phyloP scores from a whole-genome alignment of 345 rosid species.

The Odontarrhena argentea region DNA sequence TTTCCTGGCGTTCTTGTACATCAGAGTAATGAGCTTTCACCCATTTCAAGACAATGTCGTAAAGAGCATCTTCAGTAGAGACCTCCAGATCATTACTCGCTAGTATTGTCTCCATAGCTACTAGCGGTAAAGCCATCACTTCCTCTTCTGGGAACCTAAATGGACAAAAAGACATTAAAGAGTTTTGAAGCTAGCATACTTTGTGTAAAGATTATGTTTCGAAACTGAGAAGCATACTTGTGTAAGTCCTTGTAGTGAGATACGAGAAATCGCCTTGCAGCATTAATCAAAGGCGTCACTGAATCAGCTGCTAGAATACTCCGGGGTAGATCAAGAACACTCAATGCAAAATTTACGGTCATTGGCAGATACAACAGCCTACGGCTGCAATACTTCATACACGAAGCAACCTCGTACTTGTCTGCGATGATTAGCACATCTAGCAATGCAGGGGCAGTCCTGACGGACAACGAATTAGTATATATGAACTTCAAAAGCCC shows the following conservation, averaged over 20 bases:
- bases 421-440: conserved; percentile 80
- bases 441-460: conserved; percentile 55
- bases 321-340: conserved; percentile 75
- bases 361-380: conserved; percentile 64
- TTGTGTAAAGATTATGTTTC: neutral
- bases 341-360: conserved; percentile 76
- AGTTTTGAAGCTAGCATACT: neutral
- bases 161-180: neutral
- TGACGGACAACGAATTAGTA: conserved; percentile 51
- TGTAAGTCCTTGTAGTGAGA: conserved; percentile 58
- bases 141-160: neutral
- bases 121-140: conserved; percentile 65
- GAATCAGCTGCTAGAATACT: conserved; percentile 67
- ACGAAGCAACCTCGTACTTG: conserved; percentile 83
- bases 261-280: conserved; percentile 70
- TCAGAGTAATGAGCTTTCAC: conserved; percentile 61
- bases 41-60: conserved; percentile 77
- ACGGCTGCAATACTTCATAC: conserved; percentile 79
- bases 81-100: conserved; percentile 66
- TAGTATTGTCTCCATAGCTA: conserved; percentile 80
- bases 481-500: conserved; percentile 83
- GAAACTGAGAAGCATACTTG: conserved; percentile 45
- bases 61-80: conserved; percentile 71
- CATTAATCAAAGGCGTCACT: conserved; percentile 71
- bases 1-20: conserved; percentile 61